Percentiles rank a stretch among this genome's conserved stretches.
Evolutionary conservation across 2,329 filamentous ascomycete genomes (phyloP).

Genomic region (Pseudocercospora fijiensis): DNA sequence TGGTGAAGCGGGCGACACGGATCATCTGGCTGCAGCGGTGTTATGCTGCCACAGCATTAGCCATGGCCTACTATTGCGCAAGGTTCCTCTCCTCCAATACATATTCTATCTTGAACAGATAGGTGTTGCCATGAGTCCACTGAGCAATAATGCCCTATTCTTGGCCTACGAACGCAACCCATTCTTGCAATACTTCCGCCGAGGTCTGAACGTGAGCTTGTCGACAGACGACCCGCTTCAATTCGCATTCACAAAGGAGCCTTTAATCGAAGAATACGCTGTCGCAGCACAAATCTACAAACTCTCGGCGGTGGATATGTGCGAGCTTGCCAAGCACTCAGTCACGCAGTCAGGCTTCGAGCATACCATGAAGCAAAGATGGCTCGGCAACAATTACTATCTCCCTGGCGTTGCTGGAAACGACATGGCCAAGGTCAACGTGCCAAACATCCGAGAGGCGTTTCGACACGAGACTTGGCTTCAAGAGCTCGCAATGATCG

Average conservation of each 20-base stretch:
- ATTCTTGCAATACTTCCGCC: slow-evolving; percentile 91
- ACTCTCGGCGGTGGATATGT: slow-evolving; percentile 95
- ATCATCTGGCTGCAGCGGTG: slow-evolving; percentile 88
- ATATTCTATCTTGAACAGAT: slow-evolving; percentile 98
- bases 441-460: slow-evolving; percentile 86
- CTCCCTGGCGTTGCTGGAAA: slow-evolving; percentile 81
- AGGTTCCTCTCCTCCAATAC: slow-evolving; percentile 92
- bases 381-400: slow-evolving; percentile 78
- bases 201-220: slow-evolving; percentile 90
- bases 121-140: slow-evolving; percentile 97
- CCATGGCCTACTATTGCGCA: slow-evolving; percentile 86
- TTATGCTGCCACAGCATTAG: slow-evolving; percentile 96
- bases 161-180: slow-evolving; percentile 95
- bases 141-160: slow-evolving; percentile 97
- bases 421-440: slow-evolving; percentile 91
- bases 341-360: slow-evolving; percentile 95
- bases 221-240: slow-evolving; percentile 96
- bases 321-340: slow-evolving; percentile 92
- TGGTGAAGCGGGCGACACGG: slow-evolving; percentile 93
- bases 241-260: slow-evolving; percentile 98
- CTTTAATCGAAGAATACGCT: slow-evolving; percentile 95
- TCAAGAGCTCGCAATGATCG: slow-evolving; percentile 75
- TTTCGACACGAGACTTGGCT: slow-evolving; percentile 84
- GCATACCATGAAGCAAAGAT: slow-evolving; percentile 80
- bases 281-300: slow-evolving; percentile 99